These are phyloP conservation scores for Populus simonii DNA, from an alignment of 345 rosid genomes.

Conservation along the genomic window DNA sequence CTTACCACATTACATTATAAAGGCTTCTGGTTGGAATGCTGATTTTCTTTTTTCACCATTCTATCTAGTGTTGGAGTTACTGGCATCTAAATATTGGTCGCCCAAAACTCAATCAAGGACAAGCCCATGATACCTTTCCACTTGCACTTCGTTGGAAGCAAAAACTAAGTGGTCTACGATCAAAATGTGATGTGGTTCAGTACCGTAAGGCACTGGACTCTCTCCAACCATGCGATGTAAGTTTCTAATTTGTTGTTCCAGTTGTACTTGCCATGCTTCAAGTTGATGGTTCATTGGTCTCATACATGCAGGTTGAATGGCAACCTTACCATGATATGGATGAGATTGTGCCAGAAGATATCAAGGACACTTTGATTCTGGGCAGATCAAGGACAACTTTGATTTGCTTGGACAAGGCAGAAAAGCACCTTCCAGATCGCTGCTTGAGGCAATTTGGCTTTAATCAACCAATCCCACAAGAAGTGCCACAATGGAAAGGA, in stretches of 20 bases:
- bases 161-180: constrained; percentile 85
- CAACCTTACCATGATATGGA: constrained; percentile 69
- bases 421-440: constrained; percentile 95
- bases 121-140: constrained; percentile 68
- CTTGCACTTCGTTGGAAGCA: constrained; percentile 87
- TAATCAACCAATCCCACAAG: constrained; percentile 73
- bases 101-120: constrained; percentile 80
- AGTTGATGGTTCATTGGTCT: background rate
- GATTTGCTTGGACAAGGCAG: constrained; percentile 96
- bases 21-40: constrained; percentile 2
- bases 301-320: constrained; percentile 70
- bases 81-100: constrained; percentile 81
- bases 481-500: constrained; percentile 80
- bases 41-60: constrained; percentile 5
- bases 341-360: constrained; percentile 56
- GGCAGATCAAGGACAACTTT: constrained; percentile 88
- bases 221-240: constrained; percentile 74
- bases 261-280: background rate
- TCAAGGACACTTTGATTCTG: constrained; percentile 50
- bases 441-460: constrained; percentile 77
- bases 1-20: background rate
- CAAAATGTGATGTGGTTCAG: constrained; percentile 76
- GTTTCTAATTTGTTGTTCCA: background rate
- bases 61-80: constrained; percentile 87
- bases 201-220: constrained; percentile 83